Percentiles rank a stretch among this genome's conserved stretches.
Evolutionary conservation across 2,329 filamentous ascomycete genomes (phyloP).

Genomic region (Helotiales sp.): DNA sequence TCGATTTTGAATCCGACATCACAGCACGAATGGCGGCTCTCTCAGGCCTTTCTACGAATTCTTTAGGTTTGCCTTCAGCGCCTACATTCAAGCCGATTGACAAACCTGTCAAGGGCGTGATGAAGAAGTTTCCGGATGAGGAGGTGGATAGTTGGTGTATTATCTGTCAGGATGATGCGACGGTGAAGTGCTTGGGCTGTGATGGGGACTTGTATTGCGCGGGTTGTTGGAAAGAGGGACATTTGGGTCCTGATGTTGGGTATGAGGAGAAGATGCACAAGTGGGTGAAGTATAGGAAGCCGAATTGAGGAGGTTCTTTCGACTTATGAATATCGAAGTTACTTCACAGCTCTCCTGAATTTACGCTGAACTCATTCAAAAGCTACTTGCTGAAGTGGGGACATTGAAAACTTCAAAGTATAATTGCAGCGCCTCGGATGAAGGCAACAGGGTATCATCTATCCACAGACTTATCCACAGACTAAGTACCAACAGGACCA

Average conservation of each 20-base stretch:
- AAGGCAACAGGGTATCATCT: not conserved
- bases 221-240: conserved; percentile 82
- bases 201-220: conserved; percentile 75
- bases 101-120: conserved; percentile 23
- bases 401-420: not conserved
- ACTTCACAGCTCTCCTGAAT: not conserved
- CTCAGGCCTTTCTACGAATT: conserved; percentile 28
- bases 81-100: conserved; percentile 38
- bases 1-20: conserved; percentile 41
- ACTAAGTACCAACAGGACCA: not conserved
- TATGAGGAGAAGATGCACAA: conserved; percentile 73
- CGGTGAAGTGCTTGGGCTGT: conserved; percentile 74
- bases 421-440: not conserved
- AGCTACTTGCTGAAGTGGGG: not conserved
- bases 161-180: conserved; percentile 81
- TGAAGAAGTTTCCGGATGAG: conserved; percentile 62
- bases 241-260: conserved; percentile 69
- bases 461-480: too few relatives aligned
- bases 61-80: conserved; percentile 40
- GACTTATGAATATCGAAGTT: not conserved
- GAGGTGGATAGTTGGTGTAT: conserved; percentile 80
- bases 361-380: not conserved
- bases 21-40: conserved; percentile 40
- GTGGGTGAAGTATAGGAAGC: conserved; percentile 62
- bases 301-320: conserved; percentile 23